Conservation (phyloP, 2,329 filamentous ascomycete genomes). For the Fusarium veterinarium region DNA sequence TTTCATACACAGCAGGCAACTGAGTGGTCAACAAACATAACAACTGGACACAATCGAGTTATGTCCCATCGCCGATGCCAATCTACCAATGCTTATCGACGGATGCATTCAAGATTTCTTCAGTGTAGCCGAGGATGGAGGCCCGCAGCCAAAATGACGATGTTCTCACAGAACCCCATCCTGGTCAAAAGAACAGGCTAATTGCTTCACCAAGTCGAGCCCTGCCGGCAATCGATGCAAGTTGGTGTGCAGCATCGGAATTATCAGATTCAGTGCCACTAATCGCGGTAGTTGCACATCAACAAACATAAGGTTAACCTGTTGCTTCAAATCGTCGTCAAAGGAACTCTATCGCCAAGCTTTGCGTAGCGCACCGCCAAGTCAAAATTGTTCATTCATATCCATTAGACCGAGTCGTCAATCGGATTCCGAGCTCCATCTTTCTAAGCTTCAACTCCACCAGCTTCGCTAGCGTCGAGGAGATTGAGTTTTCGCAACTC, state of each 20-base stretch:
- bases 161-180: background rate
- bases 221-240: background rate
- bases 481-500: constrained; percentile 4
- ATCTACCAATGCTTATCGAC: background rate
- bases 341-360: constrained; percentile 22
- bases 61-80: fast-evolving
- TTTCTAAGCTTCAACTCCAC: background rate
- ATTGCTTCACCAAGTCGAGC: background rate
- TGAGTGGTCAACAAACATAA: fast-evolving
- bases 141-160: background rate
- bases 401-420: constrained; percentile 3
- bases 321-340: background rate
- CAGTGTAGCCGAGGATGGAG: background rate
- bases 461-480: background rate
- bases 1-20: background rate
- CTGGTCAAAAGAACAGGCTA: no score
- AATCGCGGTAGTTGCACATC: background rate
- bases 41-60: fast-evolving
- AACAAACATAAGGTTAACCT: background rate
- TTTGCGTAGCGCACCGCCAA: constrained; percentile 7
- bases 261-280: background rate
- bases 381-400: background rate
- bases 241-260: background rate
- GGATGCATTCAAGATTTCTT: background rate
- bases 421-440: constrained; percentile 6